Percentiles rank a stretch among this genome's conserved stretches.
phyloP scores from a whole-genome alignment of 352 stramenopile genomes.

The Aphanomyces astaci region DNA sequence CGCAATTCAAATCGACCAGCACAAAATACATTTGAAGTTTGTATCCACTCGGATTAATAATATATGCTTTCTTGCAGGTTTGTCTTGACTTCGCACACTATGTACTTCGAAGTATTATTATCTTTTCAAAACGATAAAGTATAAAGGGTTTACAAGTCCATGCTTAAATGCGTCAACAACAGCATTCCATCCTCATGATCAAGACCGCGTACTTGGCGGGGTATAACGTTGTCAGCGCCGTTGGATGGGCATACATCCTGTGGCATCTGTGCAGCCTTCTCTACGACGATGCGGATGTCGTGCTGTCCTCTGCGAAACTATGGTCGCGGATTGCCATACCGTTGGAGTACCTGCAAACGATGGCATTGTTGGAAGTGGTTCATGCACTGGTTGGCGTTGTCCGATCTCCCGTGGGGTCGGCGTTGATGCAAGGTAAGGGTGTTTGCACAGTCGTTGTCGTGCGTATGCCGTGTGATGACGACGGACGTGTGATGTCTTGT shows the following conservation, averaged over 20 bases:
- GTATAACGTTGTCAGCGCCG: conserved; percentile 60
- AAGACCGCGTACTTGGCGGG: conserved; percentile 47
- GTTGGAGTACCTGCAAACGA: conserved; percentile 87
- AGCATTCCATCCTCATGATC: neutral
- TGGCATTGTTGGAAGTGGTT: conserved; percentile 93
- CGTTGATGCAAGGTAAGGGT: conserved; percentile 80
- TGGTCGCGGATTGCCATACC: conserved; percentile 49
- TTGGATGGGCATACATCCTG: conserved; percentile 64
- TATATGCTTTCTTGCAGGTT: too few species aligned
- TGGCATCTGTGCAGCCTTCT: conserved; percentile 44
- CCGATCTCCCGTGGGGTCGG: conserved; percentile 90
- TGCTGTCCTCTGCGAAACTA: conserved; percentile 36
- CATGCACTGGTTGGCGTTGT: conserved; percentile 93
- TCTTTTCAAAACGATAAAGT: neutral
- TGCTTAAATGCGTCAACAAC: neutral
- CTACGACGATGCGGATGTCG: conserved; percentile 43
- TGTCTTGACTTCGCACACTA: neutral
- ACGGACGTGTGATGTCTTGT: too few species aligned
- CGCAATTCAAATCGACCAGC: too few species aligned
- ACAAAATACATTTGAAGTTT: too few species aligned
- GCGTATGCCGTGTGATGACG: too few species aligned
- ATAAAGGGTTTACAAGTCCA: neutral
- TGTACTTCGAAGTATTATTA: neutral
- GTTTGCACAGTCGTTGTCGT: conserved; percentile 38
- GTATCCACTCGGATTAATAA: too few species aligned